Conservation (phyloP, 441 rosid genomes). For the Francoa sonchifolia region DNA sequence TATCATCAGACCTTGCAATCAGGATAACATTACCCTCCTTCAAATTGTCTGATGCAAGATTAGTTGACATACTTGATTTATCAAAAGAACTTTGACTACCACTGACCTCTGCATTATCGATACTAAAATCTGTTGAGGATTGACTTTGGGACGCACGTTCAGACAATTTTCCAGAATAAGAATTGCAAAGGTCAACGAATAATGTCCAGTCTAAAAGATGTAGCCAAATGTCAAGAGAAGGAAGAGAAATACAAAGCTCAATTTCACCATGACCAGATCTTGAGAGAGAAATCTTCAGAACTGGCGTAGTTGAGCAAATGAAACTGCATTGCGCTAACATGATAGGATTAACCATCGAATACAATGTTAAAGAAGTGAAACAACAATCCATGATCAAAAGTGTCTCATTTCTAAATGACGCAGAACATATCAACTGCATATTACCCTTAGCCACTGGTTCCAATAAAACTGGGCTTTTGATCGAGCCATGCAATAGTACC, state of each 20-base stretch:
- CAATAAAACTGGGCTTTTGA: conserved; percentile 19
- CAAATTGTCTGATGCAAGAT: conserved; percentile 17
- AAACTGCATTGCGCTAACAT: conserved; percentile 47
- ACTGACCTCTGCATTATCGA: conserved; percentile 14
- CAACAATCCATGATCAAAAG: conserved; percentile 31
- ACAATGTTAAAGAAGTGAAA: conserved; percentile 41
- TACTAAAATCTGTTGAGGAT: conserved; percentile 17
- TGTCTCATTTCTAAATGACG: conserved; percentile 42
- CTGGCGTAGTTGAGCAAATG: conserved; percentile 30
- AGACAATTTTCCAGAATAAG: conserved; percentile 29
- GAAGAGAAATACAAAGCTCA: conserved; percentile 47
- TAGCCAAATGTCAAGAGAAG: conserved; percentile 72
- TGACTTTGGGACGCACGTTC: conserved; percentile 15
- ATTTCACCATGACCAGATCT: conserved; percentile 26
- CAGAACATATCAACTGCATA: conserved; percentile 42
- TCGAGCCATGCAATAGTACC: conserved; percentile 25
- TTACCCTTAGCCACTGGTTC: conserved; percentile 55
- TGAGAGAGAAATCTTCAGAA: conserved; percentile 34
- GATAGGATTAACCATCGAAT: conserved; percentile 40
- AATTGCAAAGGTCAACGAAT: conserved; percentile 32
- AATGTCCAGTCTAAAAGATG: conserved; percentile 49
- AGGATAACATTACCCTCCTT: conserved; percentile 19
- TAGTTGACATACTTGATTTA: conserved; percentile 17
- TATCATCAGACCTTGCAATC: conserved; percentile 37
- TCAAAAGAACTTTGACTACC: conserved; percentile 22